Percentiles rank a stretch among this genome's conserved stretches.
Evolutionary conservation across 2,329 filamentous ascomycete genomes (phyloP).

Genomic region (Cercospora beticola): DNA sequence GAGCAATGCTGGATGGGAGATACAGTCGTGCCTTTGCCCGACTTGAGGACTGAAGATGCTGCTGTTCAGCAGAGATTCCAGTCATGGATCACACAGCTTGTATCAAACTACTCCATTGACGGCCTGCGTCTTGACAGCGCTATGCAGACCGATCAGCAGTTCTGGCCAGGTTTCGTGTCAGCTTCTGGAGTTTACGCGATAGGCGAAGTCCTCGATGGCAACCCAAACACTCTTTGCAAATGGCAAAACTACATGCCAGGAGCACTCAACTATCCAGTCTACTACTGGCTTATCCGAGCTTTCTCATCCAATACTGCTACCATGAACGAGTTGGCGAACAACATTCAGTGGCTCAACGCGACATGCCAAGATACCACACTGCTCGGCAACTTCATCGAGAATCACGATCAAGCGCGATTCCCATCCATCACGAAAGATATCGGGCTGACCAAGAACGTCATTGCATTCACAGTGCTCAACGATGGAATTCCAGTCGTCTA

Average conservation of each 20-base stretch:
- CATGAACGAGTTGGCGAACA: constrained; percentile 40
- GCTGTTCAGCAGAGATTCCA: constrained; percentile 53
- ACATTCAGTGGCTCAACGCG: constrained; percentile 30
- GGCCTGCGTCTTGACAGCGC: constrained; percentile 36
- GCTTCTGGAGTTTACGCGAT: constrained; percentile 40
- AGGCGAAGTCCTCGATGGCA: constrained; percentile 47
- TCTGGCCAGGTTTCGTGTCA: constrained; percentile 40
- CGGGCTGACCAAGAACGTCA: constrained; percentile 58
- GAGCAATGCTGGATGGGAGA: constrained; percentile 55
- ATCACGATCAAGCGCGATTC: constrained; percentile 41
- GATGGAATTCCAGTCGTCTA: constrained; percentile 64
- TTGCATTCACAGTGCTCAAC: constrained; percentile 59
- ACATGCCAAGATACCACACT: constrained; percentile 40
- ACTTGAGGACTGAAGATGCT: constrained; percentile 56
- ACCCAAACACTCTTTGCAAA: constrained; percentile 39
- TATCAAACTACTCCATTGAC: constrained; percentile 60
- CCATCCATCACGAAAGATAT: constrained; percentile 51
- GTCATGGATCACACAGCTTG: constrained; percentile 58
- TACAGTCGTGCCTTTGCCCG: constrained; percentile 56
- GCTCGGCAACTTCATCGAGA: constrained; percentile 41
- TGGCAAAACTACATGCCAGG: constrained; percentile 46
- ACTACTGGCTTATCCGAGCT: constrained; percentile 38
- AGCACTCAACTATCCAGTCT: constrained; percentile 48
- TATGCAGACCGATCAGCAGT: constrained; percentile 44
- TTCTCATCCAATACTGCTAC: constrained; percentile 37